Percentiles rank a stretch among this genome's conserved stretches.
These are phyloP conservation scores for Scytalidium lignicola DNA, from an alignment of 2,329 filamentous ascomycete species.

Conservation along the genomic window DNA sequence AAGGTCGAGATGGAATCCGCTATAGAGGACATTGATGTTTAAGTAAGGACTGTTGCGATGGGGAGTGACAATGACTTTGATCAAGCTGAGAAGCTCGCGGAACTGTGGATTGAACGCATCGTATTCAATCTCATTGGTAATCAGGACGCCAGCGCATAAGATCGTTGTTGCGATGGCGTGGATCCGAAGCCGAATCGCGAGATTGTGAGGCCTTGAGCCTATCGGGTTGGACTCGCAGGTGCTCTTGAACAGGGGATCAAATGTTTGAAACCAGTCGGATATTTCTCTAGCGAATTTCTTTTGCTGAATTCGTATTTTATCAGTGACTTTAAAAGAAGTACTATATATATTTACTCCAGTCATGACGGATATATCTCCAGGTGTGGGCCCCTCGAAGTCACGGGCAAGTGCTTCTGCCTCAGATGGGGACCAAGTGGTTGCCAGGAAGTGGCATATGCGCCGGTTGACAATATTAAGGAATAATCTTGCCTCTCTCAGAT, in stretches of 20 bases:
- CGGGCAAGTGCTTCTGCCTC: neutral
- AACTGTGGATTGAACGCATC: slow-evolving; percentile 14
- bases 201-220: slow-evolving; percentile 2
- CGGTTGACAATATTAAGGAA: slow-evolving; percentile 18
- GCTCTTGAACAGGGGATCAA: slow-evolving; percentile 12
- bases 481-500: slow-evolving; percentile 10
- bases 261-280: slow-evolving; percentile 14
- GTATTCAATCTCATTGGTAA: slow-evolving; percentile 14
- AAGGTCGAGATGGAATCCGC: slow-evolving; percentile 16
- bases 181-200: slow-evolving; percentile 11
- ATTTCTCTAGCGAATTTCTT: slow-evolving; percentile 13
- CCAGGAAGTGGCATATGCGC: slow-evolving; percentile 16
- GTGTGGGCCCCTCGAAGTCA: neutral
- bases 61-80: slow-evolving; percentile 8
- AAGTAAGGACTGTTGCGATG: slow-evolving; percentile 8
- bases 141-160: slow-evolving; percentile 11
- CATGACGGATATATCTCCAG: neutral
- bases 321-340: slow-evolving; percentile 1
- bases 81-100: slow-evolving; percentile 9
- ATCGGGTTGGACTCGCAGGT: slow-evolving; percentile 1
- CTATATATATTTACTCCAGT: slow-evolving; percentile 1
- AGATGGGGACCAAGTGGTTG: slow-evolving; percentile 4
- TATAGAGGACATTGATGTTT: neutral
- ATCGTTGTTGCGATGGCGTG: slow-evolving; percentile 14
- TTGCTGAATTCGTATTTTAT: slow-evolving; percentile 13